phyloP scores from a whole-genome alignment of 768 basidiomycete genomes.

The Neoboletus magnificus region DNA sequence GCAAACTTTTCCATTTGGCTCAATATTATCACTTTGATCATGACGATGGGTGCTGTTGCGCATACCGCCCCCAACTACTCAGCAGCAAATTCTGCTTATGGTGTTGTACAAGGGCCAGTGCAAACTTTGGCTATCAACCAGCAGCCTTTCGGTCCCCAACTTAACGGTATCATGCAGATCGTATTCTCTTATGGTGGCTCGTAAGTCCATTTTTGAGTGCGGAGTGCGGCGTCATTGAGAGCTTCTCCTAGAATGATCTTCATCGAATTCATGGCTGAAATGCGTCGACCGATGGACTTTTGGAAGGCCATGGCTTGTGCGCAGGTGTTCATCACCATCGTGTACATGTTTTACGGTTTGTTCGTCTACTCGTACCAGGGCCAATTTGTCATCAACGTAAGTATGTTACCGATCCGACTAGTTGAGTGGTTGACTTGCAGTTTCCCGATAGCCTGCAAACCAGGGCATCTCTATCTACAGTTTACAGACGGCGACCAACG shows the following conservation, averaged over 20 bases:
- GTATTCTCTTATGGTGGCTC: slow-evolving; percentile 56
- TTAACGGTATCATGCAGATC: slow-evolving; percentile 66
- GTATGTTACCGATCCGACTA: not conserved
- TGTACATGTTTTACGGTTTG: slow-evolving; percentile 56
- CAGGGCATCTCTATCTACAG: slow-evolving; percentile 33
- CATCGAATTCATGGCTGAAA: slow-evolving; percentile 53
- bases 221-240: slow-evolving; percentile 17
- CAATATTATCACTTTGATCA: slow-evolving; percentile 52
- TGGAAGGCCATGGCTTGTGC: slow-evolving; percentile 63
- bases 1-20: slow-evolving; percentile 52
- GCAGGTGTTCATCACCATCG: slow-evolving; percentile 50
- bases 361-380: slow-evolving; percentile 60
- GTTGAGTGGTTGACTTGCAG: not conserved
- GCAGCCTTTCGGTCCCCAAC: slow-evolving; percentile 31
- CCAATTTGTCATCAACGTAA: slow-evolving; percentile 44
- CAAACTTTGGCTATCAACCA: slow-evolving; percentile 14
- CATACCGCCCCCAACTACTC: slow-evolving; percentile 53
- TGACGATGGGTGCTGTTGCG: slow-evolving; percentile 58
- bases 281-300: slow-evolving; percentile 66
- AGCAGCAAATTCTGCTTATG: slow-evolving; percentile 35
- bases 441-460: slow-evolving; percentile 26
- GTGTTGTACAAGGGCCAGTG: slow-evolving; percentile 26
- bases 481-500: slow-evolving; percentile 37
- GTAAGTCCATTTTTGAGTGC: slow-evolving; percentile 17
- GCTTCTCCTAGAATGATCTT: slow-evolving; percentile 35